Evolutionary conservation across 2,329 filamentous ascomycete genomes (phyloP), one percentile per base, ranked within the genome.

Genomic region (Thermoascus crustaceus): DNA sequence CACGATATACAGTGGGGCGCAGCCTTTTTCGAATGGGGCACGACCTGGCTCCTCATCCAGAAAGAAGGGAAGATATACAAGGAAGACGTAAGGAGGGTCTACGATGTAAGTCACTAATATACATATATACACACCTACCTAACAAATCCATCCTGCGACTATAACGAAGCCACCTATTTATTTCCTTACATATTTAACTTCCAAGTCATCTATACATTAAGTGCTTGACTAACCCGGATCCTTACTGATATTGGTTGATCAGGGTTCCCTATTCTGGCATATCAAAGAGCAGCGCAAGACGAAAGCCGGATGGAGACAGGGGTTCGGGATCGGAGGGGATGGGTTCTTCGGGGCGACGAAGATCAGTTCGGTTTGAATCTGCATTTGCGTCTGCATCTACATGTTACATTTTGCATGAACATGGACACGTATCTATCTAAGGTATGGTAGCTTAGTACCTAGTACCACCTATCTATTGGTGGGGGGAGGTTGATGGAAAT

Each of bases 21-120:
- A 1, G 55, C 60, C 0, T 44, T 64, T 11, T 61, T 71, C 23
- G 68, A 72, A 43, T 71, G 62, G 48, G 42, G 37, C 4, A 46
- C 48, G 9, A 53, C 52, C 3, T 57, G 50, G 46, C 39, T 57
- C n/a, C 36, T 57, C 6, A 43, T 57, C 14, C 52, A 54, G 10
- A 43, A 45, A 19, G 52, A 57, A 9, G 50, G 52, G 2, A 45
- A 50, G 24, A 36, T 57, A 3, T 46, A 46, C 21, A 55, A 53
- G 27, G 52, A 57, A 20, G 52, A 56, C 42, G 25, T 55, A 1
- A 38, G 52, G 18, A 40, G 40, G 7, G 35, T 54, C 2, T 52
- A 46, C 34, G 53, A 56, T 43, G 71, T 71, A 41, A 29, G 25
- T 13, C 10, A n/a, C n/a, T n/a, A n/a, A n/a, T n/a, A n/a, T n/a